phyloP scores from a whole-genome alignment of 164 flowering plant genomes.

The Chimonanthus salicifolius region DNA sequence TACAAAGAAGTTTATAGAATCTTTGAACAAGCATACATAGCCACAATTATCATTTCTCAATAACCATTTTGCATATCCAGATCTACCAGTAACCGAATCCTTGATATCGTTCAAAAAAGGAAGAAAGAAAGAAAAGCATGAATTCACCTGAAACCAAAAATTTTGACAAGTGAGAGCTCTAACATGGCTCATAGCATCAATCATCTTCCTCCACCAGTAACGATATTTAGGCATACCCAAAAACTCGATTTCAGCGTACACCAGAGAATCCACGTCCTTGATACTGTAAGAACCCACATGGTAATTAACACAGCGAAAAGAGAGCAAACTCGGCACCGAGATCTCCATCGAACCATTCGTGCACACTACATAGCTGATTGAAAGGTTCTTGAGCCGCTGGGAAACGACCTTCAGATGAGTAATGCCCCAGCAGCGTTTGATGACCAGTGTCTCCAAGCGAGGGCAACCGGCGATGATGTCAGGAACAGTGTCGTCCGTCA shows the following conservation, averaged over 20 bases:
- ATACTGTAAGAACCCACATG: neutral
- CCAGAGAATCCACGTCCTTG: neutral
- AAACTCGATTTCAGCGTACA: neutral
- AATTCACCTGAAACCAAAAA: neutral
- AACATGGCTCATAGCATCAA: neutral
- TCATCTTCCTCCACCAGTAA: neutral
- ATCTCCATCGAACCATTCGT: neutral
- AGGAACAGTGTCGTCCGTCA: neutral
- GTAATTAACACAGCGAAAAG: neutral
- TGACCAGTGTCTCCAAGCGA: neutral
- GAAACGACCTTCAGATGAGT: neutral
- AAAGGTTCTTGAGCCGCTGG: neutral
- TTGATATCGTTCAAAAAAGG: no score
- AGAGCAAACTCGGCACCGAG: neutral
- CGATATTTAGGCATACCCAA: neutral
- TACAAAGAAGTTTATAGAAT: no score
- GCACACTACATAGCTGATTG: neutral
- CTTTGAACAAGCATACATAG: no score
- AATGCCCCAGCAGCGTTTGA: neutral
- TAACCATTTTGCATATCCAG: no score
- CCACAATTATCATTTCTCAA: no score
- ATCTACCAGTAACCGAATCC: no score
- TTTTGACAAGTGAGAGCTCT: neutral
- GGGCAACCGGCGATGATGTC: neutral
- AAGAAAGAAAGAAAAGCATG: no score